A percentile compares a stretch with the other conserved stretches of the same genome.
Conservation (phyloP, 202 grass and related monocot genomes). For the Bolboschoenoplectus hybrid region DNA sequence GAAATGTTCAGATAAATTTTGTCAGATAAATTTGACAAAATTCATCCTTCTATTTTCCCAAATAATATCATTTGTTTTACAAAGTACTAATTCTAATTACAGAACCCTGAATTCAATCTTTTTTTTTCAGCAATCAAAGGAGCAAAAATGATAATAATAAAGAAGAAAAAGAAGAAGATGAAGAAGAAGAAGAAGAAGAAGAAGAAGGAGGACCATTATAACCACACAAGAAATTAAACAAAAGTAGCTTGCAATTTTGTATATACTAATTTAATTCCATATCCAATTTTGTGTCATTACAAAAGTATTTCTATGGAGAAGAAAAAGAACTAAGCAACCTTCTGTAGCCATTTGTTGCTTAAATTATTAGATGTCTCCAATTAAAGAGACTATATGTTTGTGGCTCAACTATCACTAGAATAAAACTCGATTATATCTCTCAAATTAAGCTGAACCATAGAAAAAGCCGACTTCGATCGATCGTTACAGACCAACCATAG, state of each 20-base stretch:
- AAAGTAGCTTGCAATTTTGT: constrained; percentile 18
- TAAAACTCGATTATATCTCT: constrained; percentile 99
- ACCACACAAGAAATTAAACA: constrained; percentile 7
- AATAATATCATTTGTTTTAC: constrained; percentile 16
- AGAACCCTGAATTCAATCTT: background rate
- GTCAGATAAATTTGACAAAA: background rate
- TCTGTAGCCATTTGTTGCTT: background rate
- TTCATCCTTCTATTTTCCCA: background rate
- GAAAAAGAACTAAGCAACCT: constrained; percentile 23
- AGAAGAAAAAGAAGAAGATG: background rate
- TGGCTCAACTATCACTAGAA: constrained; percentile 73
- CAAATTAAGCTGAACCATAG: constrained; percentile 75
- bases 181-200: background rate
- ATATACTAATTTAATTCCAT: constrained; percentile 12
- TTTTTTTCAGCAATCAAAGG: background rate
- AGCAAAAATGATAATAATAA: too few relatives aligned
- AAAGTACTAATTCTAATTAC: constrained; percentile 15
- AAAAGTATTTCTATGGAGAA: background rate
- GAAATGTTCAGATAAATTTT: background rate
- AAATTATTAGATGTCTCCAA: background rate
- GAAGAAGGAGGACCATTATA: background rate
- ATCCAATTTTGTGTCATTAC: constrained; percentile 44
- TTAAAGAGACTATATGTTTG: background rate
- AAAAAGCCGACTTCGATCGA: constrained; percentile 46
- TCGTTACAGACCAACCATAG: constrained; percentile 83